phyloP scores from a whole-genome alignment of 768 basidiomycete genomes.

The Rubroboletus satanas region DNA sequence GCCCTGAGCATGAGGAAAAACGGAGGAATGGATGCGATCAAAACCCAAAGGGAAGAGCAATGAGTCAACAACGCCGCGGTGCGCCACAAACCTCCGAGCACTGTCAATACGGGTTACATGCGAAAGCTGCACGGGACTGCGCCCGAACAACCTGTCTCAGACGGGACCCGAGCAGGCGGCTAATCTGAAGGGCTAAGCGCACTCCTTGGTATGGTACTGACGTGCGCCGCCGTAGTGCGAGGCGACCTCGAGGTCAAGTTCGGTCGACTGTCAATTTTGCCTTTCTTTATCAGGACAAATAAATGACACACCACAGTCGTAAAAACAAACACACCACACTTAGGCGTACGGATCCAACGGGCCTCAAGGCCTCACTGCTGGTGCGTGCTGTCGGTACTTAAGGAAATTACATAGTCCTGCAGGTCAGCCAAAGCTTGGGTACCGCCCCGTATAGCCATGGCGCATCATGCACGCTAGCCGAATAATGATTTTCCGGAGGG shows the following conservation, averaged over 20 bases:
- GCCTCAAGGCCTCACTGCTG: too few relatives aligned
- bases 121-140: too few relatives aligned
- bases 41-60: too few relatives aligned
- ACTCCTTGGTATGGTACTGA: too few relatives aligned
- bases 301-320: not conserved
- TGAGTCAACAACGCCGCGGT: too few relatives aligned
- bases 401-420: not conserved
- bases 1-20: not conserved
- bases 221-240: too few relatives aligned
- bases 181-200: too few relatives aligned
- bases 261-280: not conserved
- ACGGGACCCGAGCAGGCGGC: too few relatives aligned
- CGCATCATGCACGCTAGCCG: slow-evolving; percentile 3
- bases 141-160: too few relatives aligned
- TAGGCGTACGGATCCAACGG: not conserved
- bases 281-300: not conserved
- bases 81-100: too few relatives aligned
- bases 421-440: not conserved
- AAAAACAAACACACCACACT: not conserved
- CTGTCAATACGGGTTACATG: too few relatives aligned
- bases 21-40: not conserved
- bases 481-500: not conserved
- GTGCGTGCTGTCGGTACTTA: not conserved
- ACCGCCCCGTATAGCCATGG: not conserved
- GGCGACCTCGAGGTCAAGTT: too few relatives aligned